Base-by-base conservation (phyloP, 345 rosid genomes). In the Theobroma cacao region DNA sequence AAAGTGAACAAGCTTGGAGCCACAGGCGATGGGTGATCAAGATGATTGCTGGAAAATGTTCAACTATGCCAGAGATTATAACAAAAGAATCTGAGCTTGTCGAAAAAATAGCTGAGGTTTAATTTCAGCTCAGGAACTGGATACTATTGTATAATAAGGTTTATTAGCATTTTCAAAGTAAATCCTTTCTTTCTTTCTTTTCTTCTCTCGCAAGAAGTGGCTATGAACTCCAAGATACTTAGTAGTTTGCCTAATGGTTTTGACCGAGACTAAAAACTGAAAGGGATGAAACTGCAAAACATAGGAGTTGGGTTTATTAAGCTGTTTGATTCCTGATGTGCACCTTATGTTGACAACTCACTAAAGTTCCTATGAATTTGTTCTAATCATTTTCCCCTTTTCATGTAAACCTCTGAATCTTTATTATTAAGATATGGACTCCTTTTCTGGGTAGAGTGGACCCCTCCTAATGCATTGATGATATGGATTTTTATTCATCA, bases 1-100 rank as follows among this genome's bases (percentile, higher is more conserved):
- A 94, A 89, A 92, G 99, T 65, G 98, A 96, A 64, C 90, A 88
- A 72, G 94, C 98, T 74, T 96, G 99, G 99, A 86, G 97, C 83
- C 98, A 94, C 59, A 96, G 95, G 91, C 88, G 96, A 77, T 94
- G 98, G 98, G 89, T 88, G 83, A 88, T 97, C 86, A 93, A 90
- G 89, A 88, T 76, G 86, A 77, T 91, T 79, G 85, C 93, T 77
- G 84, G 76, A 63, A 87, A 86, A 66, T 58, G 77, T 80, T 78
- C 85, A 20, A 81, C 80, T 72, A 81, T 87, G 78, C 91, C 79
- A 77, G 88, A 82, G 76, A 87, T 97, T 70, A 43, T 91, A 47
- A 88, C 71, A 77, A 88, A 86, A 86, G 98, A 96, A 87, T 97
- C 98, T 64, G 90, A 91, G 84, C 88, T 94, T 33, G 98, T 93